These are phyloP conservation scores for Osmanthus fragrans DNA, from an alignment of 257 asterid genomes.

Conservation along the genomic window DNA sequence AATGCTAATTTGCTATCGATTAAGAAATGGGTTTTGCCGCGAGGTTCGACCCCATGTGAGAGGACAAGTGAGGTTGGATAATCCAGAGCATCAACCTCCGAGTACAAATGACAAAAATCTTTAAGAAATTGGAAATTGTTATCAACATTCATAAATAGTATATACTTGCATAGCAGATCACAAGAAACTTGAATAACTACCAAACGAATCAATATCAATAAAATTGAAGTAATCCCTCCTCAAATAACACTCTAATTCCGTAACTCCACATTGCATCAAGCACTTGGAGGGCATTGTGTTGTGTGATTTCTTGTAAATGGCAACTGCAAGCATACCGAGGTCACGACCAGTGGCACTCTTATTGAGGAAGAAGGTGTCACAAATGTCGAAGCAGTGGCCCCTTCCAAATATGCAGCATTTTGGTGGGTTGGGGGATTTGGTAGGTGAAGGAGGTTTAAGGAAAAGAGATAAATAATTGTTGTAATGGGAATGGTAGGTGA, in stretches of 20 bases:
- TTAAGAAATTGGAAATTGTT: too few relatives aligned
- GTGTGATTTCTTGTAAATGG: constrained; percentile 57
- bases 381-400: constrained; percentile 64
- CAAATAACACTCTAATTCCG: constrained; percentile 75
- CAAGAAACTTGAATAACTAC: constrained; percentile 57
- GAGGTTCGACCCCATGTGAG: too few relatives aligned
- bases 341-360: constrained; percentile 94
- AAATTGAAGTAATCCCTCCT: constrained; percentile 68
- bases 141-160: too few relatives aligned
- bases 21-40: too few relatives aligned
- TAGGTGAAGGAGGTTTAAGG: constrained; percentile 31
- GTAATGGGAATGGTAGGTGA: too few relatives aligned
- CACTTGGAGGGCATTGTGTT: constrained; percentile 61
- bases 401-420: constrained; percentile 59
- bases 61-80: too few relatives aligned
- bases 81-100: too few relatives aligned
- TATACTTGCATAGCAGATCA: too few relatives aligned
- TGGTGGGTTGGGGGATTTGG: constrained; percentile 28
- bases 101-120: too few relatives aligned
- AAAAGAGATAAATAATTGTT: constrained; percentile 25
- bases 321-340: constrained; percentile 83
- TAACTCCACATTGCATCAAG: constrained; percentile 97
- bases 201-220: constrained; percentile 85
- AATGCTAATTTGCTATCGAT: too few relatives aligned
- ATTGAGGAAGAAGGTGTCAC: constrained; percentile 84